Percentiles rank a stretch among this genome's conserved stretches.
Conservation (phyloP, 2,329 filamentous ascomycete genomes). For the Fusarium pseudocircinatum region DNA sequence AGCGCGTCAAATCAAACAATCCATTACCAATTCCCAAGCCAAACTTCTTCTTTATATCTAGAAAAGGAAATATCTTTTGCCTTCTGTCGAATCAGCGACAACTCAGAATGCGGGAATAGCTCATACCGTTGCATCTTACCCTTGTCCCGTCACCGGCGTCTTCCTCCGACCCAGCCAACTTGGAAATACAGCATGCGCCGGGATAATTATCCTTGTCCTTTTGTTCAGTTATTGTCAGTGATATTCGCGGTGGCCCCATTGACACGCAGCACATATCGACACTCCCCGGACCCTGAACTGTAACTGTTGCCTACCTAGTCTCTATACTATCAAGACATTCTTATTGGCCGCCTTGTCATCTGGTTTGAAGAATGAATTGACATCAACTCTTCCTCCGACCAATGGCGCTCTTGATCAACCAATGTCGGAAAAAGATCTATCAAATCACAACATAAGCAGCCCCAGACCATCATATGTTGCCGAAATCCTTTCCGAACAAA, state of each 20-base stretch:
- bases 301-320: background rate
- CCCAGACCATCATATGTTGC: constrained; percentile 22
- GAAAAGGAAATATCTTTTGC: constrained; percentile 23
- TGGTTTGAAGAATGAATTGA: constrained; percentile 46
- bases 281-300: constrained; percentile 32
- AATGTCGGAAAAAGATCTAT: constrained; percentile 30
- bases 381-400: constrained; percentile 35
- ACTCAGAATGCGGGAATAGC: constrained; percentile 29
- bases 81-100: constrained; percentile 34
- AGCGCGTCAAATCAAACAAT: constrained; percentile 26
- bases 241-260: constrained; percentile 24
- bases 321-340: constrained; percentile 38
- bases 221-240: background rate
- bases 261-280: constrained; percentile 27
- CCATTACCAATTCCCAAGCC: constrained; percentile 35
- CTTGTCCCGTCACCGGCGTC: constrained; percentile 20
- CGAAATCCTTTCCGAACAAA: constrained; percentile 21
- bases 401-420: constrained; percentile 26
- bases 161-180: constrained; percentile 24
- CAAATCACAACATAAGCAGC: constrained; percentile 19
- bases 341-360: constrained; percentile 42
- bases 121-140: constrained; percentile 28
- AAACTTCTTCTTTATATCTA: constrained; percentile 19
- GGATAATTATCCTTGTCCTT: constrained; percentile 9
- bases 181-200: constrained; percentile 2